phyloP scores from a whole-genome alignment of 2,329 filamentous ascomycete genomes.

The Botrytis medusae region DNA sequence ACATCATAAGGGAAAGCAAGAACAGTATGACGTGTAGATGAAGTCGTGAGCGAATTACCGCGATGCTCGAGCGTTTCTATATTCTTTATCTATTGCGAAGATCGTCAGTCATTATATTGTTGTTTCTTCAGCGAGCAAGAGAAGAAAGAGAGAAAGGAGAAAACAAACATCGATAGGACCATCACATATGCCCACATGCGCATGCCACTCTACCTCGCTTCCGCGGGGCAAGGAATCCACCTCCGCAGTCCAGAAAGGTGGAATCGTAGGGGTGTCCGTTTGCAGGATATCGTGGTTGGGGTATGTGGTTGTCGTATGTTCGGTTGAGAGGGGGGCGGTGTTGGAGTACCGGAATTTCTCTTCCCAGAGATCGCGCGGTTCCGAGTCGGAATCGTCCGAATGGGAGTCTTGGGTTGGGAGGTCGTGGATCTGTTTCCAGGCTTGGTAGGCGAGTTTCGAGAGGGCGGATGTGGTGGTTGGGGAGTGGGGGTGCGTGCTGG shows the following conservation, averaged over 20 bases:
- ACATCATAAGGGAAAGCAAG: not conserved
- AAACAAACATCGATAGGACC: slow-evolving; percentile 26
- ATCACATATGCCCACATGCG: slow-evolving; percentile 55
- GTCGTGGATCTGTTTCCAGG: slow-evolving; percentile 46
- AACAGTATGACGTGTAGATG: slow-evolving; percentile 20
- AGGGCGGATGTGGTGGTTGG: slow-evolving; percentile 39
- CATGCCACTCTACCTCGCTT: slow-evolving; percentile 82
- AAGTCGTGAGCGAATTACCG: not conserved
- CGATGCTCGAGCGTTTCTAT: not conserved
- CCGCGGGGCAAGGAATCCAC: slow-evolving; percentile 74
- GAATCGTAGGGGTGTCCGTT: slow-evolving; percentile 34
- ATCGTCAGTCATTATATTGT: not conserved
- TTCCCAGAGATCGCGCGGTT: slow-evolving; percentile 67
- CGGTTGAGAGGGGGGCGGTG: not conserved
- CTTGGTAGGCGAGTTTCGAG: slow-evolving; percentile 46
- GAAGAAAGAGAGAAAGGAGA: not conserved
- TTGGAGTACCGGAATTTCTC: slow-evolving; percentile 53
- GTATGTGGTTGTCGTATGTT: not conserved
- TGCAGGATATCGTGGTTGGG: slow-evolving; percentile 1
- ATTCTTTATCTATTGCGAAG: slow-evolving; percentile 12
- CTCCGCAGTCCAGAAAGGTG: slow-evolving; percentile 73
- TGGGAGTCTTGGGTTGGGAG: not conserved
- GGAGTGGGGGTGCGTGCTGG: slow-evolving; percentile 42
- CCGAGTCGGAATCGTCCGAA: slow-evolving; percentile 38
- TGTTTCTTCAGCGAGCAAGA: not conserved